Base-by-base conservation (phyloP, 1,284 basidiomycete genomes). In the Malassezia caprae region DNA sequence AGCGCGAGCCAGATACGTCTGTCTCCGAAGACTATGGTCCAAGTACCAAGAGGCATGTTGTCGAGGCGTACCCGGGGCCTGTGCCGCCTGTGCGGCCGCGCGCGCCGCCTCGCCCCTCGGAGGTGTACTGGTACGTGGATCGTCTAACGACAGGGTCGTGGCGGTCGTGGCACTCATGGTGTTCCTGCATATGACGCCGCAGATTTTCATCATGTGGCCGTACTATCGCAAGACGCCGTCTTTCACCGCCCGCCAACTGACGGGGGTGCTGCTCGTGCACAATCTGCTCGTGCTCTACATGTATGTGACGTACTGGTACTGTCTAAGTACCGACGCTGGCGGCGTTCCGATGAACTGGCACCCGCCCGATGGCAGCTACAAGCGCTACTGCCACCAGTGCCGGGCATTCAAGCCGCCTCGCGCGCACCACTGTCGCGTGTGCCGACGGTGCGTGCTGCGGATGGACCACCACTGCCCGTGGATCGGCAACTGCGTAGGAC, bases 401-500 rank as follows among this genome's bases (percentile, higher is more conserved):
- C 56, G 76, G 12, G 76, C 84, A 26, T 74, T 83, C 34, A 87
- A 86, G 68, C 86, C 86, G 0, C 80, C 80, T 56, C 74, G 86
- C 35, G 76, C 84, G 8, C 87, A 88, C 72, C 86, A 88, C 76
- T 89, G 87, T 76, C 77, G 83, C 15, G 76, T 76, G 23, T 88
- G 85, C 76, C 84, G 82, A 12, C 64, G 84, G 78, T 87, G 85
- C 66, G 79, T 87, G 0, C 71, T 86, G 46, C 82, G 81, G 67
- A 87, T 82, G 69, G 85, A 87, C 67, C 85, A 87, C 74, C 85
- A 87, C 67, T 74, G 73, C 52, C 75, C 75, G 15, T 76, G 86
- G 86, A 83, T 88, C 47, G 86, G 85, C 26, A 84, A 86, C 62
- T 88, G 86, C 65, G 85, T 88, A 8, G 87, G 87, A 5, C 34